Evolutionary conservation across 1,139 yeast species (phyloP), one percentile per base, ranked within the genome.

Genomic region (Suhomyces wounanorum): DNA sequence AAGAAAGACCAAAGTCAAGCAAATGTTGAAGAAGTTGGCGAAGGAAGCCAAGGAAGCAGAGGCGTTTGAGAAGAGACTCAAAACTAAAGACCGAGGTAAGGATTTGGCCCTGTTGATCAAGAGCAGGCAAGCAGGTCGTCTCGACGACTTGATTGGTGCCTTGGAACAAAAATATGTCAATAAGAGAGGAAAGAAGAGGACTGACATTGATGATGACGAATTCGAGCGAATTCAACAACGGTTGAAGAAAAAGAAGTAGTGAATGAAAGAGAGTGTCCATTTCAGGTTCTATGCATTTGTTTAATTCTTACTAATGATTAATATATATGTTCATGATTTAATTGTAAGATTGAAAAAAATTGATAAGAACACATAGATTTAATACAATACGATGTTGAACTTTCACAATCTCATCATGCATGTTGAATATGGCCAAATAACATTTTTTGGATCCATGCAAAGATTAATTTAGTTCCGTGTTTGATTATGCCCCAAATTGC

Each of bases 21-120:
- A 75, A 60, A 72, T 75, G 65, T 59, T 74, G 55, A 77, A 75
- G 53, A 73, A 73, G 48, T 70, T 83, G 45, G 77, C 78, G 18
- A 77, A 74, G 58, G 94, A 87, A 61, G 89, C 89, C 5, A 72
- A 75, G 52, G 89, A 87, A 60, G 96, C 95, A 0, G 87, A 81
- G 52, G 79, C 77, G 57, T 68, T 84, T 58, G 82, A 84, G 55
- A 70, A 73, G 53, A 73, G 76, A 58, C 67, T 86, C 36, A 77
- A 79, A 38, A 70, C 68, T 45, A 75, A 72, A 52, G 66, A 72
- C 36, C 67, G 68, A 43, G 55, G 63, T 18, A 56, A 58, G 41
- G 85, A 82, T 48, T 70, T 85, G 50, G 72, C 74, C 44, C 74
- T 77, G 38, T 61, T 85, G 57, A 85, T 85, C 42, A 78, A 76